Percentiles rank a stretch among this genome's conserved stretches.
Evolutionary conservation across 2,329 filamentous ascomycete genomes (phyloP).

Genomic region (Alternaria sp.): DNA sequence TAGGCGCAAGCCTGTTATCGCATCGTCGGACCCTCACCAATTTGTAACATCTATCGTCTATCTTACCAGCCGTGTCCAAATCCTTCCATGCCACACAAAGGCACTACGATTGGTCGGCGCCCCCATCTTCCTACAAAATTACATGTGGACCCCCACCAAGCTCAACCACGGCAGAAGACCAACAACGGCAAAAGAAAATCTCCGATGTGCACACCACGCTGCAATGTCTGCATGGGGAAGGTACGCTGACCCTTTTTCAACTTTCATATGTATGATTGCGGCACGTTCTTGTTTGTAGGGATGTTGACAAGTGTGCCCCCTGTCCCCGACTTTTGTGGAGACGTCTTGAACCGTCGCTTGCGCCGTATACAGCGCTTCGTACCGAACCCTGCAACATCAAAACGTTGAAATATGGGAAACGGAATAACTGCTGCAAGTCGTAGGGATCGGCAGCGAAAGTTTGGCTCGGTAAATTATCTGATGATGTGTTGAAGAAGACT

Average conservation of each 20-base stretch:
- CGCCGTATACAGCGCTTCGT: background rate
- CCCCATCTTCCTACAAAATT: constrained; percentile 1
- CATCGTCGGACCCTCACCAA: background rate
- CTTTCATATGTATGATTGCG: background rate
- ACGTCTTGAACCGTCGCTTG: background rate
- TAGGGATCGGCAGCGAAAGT: background rate
- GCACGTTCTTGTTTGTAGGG: background rate
- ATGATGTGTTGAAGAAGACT: background rate
- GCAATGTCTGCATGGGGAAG: background rate
- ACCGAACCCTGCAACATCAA: background rate
- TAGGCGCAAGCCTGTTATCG: background rate
- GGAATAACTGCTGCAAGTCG: background rate
- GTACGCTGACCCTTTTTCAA: background rate
- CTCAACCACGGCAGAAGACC: background rate
- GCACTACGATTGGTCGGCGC: background rate
- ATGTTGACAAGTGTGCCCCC: background rate
- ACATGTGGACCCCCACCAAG: constrained; percentile 1
- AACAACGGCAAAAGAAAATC: background rate
- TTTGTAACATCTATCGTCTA: background rate
- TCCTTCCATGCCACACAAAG: background rate
- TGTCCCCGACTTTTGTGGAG: background rate
- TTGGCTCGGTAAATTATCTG: background rate
- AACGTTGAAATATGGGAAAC: background rate
- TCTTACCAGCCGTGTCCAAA: background rate
- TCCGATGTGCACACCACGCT: background rate